phyloP scores from a whole-genome alignment of 352 stramenopile species.

The Phytophthora sansomeana region DNA sequence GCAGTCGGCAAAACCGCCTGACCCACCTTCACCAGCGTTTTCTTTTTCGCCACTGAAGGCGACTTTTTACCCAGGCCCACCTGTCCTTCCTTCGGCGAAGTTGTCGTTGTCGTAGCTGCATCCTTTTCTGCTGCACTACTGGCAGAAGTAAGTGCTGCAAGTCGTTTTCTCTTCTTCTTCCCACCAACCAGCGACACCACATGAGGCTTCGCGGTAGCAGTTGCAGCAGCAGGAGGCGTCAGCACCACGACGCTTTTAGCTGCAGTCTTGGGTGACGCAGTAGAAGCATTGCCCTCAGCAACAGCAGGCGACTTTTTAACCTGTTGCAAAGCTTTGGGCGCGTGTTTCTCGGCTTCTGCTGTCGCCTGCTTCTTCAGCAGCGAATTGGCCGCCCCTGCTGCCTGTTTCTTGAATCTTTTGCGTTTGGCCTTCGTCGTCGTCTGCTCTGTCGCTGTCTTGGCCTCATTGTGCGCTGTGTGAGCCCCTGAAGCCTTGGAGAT shows the following conservation, averaged over 20 bases:
- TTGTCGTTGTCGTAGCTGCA: not conserved
- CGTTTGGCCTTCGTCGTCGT: slow-evolving; percentile 43
- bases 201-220: slow-evolving; percentile 15
- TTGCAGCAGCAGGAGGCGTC: slow-evolving; percentile 7
- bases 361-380: slow-evolving; percentile 29
- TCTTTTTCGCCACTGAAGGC: slow-evolving; percentile 11
- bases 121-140: not conserved
- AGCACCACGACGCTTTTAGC: slow-evolving; percentile 14
- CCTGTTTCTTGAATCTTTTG: slow-evolving; percentile 28
- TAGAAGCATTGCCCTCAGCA: not conserved
- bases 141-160: not conserved
- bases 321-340: not conserved
- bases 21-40: slow-evolving; percentile 11
- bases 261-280: slow-evolving; percentile 1
- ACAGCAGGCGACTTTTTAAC: slow-evolving; percentile 9
- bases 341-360: slow-evolving; percentile 3
- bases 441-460: slow-evolving; percentile 4
- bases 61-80: not conserved
- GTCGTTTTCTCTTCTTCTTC: slow-evolving; percentile 38
- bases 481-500: slow-evolving; percentile 1
- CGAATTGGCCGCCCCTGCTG: not conserved
- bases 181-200: slow-evolving; percentile 28
- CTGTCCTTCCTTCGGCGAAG: not conserved
- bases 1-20: not conserved
- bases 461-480: not conserved